Evolutionary conservation across 345 rosid species (phyloP).

Genomic region (Salix udensis): DNA sequence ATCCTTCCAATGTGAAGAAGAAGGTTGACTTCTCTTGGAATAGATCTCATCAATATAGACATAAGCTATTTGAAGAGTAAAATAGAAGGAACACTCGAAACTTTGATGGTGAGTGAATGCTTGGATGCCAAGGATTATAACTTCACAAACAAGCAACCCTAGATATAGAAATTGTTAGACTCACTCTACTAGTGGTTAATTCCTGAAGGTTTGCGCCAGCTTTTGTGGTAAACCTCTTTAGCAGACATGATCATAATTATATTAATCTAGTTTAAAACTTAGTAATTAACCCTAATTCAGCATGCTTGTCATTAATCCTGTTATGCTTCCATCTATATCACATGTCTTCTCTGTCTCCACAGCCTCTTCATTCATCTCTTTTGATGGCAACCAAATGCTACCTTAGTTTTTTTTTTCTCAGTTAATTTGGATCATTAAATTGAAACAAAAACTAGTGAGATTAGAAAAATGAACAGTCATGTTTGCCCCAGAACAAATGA

Average conservation of each 20-base stretch:
- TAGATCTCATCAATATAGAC: neutral
- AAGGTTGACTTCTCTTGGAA: neutral
- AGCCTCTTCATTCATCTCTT: too few relatives aligned
- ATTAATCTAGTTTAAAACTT: too few relatives aligned
- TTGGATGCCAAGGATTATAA: neutral
- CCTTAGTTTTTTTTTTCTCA: neutral
- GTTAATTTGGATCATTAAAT: too few relatives aligned
- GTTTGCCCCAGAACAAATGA: too few relatives aligned
- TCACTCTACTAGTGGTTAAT: constrained; percentile 82
- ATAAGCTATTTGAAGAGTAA: neutral
- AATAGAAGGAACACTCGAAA: neutral
- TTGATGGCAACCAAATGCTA: neutral
- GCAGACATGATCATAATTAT: too few relatives aligned
- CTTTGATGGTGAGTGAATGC: neutral
- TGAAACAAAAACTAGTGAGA: too few relatives aligned
- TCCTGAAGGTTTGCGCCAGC: constrained; percentile 65
- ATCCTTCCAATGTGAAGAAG: neutral
- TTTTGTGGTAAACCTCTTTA: neutral
- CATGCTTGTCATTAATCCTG: too few relatives aligned
- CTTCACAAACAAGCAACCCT: neutral
- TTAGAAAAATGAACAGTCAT: too few relatives aligned
- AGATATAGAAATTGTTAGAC: constrained; percentile 49
- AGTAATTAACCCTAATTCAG: too few relatives aligned
- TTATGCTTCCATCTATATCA: too few relatives aligned
- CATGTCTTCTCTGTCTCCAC: too few relatives aligned